Evolutionary conservation across 2,329 filamentous ascomycete species (phyloP).

Genomic region (Neofusicoccum laricinum): DNA sequence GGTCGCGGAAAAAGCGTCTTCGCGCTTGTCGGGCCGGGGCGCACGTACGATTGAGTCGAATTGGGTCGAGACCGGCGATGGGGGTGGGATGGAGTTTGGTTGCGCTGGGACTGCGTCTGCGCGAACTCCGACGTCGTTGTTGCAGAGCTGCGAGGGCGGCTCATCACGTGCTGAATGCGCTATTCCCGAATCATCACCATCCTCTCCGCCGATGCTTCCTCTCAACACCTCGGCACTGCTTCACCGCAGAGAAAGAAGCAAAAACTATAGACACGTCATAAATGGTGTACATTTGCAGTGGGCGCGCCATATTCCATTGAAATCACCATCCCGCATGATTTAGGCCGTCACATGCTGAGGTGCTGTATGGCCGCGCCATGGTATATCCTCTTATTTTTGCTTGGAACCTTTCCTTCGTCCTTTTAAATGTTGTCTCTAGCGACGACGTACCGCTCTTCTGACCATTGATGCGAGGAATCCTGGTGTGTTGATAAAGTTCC

Average conservation of each 20-base stretch:
- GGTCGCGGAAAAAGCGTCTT: background rate
- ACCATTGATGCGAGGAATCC: background rate
- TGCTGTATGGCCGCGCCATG: no score
- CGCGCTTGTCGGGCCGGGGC: background rate
- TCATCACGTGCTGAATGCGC: background rate
- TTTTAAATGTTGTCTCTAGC: background rate
- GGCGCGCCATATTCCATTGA: no score
- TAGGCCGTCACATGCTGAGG: no score
- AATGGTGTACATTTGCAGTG: no score
- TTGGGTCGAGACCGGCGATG: constrained; percentile 13
- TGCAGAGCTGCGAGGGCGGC: background rate
- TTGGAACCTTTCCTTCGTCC: no score
- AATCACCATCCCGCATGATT: no score
- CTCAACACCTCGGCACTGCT: background rate
- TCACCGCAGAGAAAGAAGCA: background rate
- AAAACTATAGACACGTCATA: background rate
- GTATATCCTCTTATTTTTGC: no score
- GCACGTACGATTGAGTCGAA: constrained; percentile 16
- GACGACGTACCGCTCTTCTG: background rate
- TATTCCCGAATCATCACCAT: background rate
- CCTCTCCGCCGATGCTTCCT: background rate
- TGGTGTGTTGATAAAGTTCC: background rate
- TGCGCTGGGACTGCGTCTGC: constrained; percentile 1
- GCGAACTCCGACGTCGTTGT: constrained; percentile 9
- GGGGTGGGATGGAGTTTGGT: constrained; percentile 9